These are phyloP conservation scores for Evansstolkia leycettana DNA, from an alignment of 495 filamentous ascomycete genomes.

Conservation along the genomic window DNA sequence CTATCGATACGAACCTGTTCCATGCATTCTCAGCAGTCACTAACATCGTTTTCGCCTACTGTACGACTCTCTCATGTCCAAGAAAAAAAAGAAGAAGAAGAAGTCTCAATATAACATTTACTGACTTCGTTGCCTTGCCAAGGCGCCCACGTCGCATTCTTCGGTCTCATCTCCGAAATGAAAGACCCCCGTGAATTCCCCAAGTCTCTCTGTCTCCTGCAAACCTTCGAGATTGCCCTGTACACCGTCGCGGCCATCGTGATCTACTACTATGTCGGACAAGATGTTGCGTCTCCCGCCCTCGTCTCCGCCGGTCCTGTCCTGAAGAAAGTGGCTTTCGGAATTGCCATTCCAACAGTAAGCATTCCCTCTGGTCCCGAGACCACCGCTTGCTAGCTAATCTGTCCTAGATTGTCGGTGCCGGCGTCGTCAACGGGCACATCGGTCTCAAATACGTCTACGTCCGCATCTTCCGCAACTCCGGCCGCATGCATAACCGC, in stretches of 20 bases:
- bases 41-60: constrained; percentile 32
- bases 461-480: constrained; percentile 44
- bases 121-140: too few species aligned
- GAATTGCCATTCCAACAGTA: constrained; percentile 60
- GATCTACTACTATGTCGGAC: constrained; percentile 61
- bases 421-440: constrained; percentile 47
- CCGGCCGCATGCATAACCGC: constrained; percentile 43
- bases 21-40: constrained; percentile 29
- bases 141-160: constrained; percentile 60
- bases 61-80: constrained; percentile 9
- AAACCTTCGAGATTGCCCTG: constrained; percentile 49
- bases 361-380: constrained; percentile 3
- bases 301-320: constrained; percentile 50
- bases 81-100: too few species aligned
- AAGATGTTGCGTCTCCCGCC: constrained; percentile 53
- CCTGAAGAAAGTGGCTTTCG: constrained; percentile 60
- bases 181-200: constrained; percentile 50
- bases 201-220: constrained; percentile 53
- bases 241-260: constrained; percentile 38
- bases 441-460: constrained; percentile 53
- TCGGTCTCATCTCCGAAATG: constrained; percentile 67
- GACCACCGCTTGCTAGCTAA: too few species aligned
- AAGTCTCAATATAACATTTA: too few species aligned
- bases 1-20: constrained; percentile 13
- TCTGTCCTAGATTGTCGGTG: constrained; percentile 16